Evolutionary conservation across 202 grass and related monocot genomes (phyloP).

Genomic region (Eragrostis tef): DNA sequence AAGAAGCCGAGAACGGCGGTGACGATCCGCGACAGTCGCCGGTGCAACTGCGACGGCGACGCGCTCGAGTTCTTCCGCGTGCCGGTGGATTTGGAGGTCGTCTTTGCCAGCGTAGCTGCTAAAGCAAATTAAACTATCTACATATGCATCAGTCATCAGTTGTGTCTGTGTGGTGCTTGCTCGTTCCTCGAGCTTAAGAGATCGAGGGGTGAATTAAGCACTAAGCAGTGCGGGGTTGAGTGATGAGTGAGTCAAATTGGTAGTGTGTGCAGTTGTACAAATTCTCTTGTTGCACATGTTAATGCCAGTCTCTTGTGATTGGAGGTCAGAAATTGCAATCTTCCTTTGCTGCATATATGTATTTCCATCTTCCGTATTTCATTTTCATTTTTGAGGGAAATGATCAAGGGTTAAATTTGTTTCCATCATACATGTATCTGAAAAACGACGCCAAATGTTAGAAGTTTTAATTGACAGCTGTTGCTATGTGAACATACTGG

Average conservation of each 20-base stretch:
- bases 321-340: neutral
- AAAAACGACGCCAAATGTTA: neutral
- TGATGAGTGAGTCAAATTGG: neutral
- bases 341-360: neutral
- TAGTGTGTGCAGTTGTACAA: slow-evolving; percentile 46
- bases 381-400: too few relatives aligned
- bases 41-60: slow-evolving; percentile 52
- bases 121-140: slow-evolving; percentile 36
- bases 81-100: slow-evolving; percentile 53
- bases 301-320: slow-evolving; percentile 25
- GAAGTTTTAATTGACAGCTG: neutral
- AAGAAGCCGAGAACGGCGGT: slow-evolving; percentile 55
- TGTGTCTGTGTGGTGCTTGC: neutral
- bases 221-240: neutral
- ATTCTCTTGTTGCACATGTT: slow-evolving; percentile 35
- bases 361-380: neutral
- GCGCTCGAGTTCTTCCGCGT: slow-evolving; percentile 58
- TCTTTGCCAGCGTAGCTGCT: slow-evolving; percentile 45
- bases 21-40: slow-evolving; percentile 6
- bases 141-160: neutral
- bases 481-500: neutral
- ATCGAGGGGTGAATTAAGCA: slow-evolving; percentile 2
- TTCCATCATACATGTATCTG: too few relatives aligned
- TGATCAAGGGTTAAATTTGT: too few relatives aligned
- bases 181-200: neutral